phyloP scores from a whole-genome alignment of 1,284 basidiomycete genomes.

The Melanopsichium pennsylvanicum region DNA sequence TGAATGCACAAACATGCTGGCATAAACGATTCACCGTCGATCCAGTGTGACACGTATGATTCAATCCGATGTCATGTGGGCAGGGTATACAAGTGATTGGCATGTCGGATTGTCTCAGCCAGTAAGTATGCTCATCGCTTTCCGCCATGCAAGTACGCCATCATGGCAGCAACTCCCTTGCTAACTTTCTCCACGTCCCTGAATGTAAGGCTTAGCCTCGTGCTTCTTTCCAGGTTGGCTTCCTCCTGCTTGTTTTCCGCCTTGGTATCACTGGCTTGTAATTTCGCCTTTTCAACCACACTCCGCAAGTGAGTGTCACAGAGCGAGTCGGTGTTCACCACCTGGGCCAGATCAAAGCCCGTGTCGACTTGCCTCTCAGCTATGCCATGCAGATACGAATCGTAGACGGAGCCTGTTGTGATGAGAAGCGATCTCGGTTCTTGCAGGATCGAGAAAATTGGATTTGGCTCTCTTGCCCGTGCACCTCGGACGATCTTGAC shows the following conservation, averaged over 20 bases:
- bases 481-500: constrained; percentile 47
- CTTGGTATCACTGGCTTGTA: constrained; percentile 65
- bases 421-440: constrained; percentile 61
- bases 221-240: constrained; percentile 70
- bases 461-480: constrained; percentile 49
- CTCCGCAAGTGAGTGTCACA: constrained; percentile 19
- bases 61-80: too few relatives aligned
- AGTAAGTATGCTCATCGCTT: constrained; percentile 7
- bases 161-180: constrained; percentile 51
- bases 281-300: constrained; percentile 14
- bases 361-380: constrained; percentile 68
- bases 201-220: constrained; percentile 84
- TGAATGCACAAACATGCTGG: background rate
- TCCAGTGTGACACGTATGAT: too few relatives aligned
- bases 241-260: constrained; percentile 38
- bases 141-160: constrained; percentile 41
- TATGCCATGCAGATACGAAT: constrained; percentile 66
- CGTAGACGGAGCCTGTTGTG: constrained; percentile 57
- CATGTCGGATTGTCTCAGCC: too few relatives aligned
- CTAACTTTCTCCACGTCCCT: constrained; percentile 73
- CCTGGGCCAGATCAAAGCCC: constrained; percentile 24
- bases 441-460: constrained; percentile 58
- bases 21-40: too few relatives aligned
- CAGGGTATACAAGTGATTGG: too few relatives aligned
- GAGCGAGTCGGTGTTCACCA: constrained; percentile 42